These are phyloP conservation scores for Penicillium roqueforti DNA, from an alignment of 495 filamentous ascomycete species.

Conservation along the genomic window DNA sequence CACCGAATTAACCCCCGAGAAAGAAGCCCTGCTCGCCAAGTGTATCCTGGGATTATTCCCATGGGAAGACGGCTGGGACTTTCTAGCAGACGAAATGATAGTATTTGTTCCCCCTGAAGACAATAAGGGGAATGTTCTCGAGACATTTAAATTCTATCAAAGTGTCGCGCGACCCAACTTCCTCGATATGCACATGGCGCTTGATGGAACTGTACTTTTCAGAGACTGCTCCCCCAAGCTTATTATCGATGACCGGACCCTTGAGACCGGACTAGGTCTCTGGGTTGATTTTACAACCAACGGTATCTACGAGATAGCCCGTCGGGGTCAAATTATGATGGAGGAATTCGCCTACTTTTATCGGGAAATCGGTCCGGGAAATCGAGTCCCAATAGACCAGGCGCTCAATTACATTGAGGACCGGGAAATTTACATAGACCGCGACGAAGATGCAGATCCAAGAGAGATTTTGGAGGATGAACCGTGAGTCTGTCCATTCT, in stretches of 20 bases:
- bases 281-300: slow-evolving; percentile 12
- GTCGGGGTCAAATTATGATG: slow-evolving; percentile 6
- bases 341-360: slow-evolving; percentile 2
- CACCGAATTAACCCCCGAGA: slow-evolving; percentile 2
- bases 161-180: slow-evolving; percentile 15
- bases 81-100: slow-evolving; percentile 4
- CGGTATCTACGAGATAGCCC: not conserved
- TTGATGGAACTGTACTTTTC: slow-evolving; percentile 13
- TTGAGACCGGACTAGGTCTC: slow-evolving; percentile 12
- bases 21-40: slow-evolving; percentile 11
- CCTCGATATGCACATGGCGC: slow-evolving; percentile 13
- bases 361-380: not conserved
- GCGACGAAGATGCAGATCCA: slow-evolving; percentile 2
- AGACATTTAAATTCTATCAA: slow-evolving; percentile 11
- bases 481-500: slow-evolving; percentile 6
- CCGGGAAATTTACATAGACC: not conserved
- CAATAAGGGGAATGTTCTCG: slow-evolving; percentile 13
- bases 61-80: slow-evolving; percentile 6
- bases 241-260: slow-evolving; percentile 16
- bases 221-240: slow-evolving; percentile 6
- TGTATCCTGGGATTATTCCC: slow-evolving; percentile 3
- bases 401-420: not conserved
- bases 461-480: slow-evolving; percentile 9
- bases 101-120: slow-evolving; percentile 2
- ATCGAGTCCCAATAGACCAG: not conserved